Conservation (phyloP, 192 early-diverging fungal species). For the Podila epigama region DNA sequence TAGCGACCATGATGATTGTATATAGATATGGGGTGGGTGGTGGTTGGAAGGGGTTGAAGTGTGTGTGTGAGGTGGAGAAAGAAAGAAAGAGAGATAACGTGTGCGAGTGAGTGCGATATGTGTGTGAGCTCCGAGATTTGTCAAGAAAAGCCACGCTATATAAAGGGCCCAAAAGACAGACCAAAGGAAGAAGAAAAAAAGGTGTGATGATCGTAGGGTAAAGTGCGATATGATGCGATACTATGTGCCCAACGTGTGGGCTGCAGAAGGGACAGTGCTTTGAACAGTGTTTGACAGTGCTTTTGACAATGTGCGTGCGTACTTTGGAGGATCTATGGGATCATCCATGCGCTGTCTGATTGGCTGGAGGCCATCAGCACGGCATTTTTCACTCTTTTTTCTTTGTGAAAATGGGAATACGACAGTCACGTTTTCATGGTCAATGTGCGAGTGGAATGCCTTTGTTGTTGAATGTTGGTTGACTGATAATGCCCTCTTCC, state of each 20-base stretch:
- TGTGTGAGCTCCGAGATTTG: no score
- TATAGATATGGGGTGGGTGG: not conserved
- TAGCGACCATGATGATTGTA: slow-evolving; percentile 57
- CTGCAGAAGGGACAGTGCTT: no score
- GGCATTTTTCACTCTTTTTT: no score
- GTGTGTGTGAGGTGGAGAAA: not conserved
- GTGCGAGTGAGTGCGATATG: not conserved
- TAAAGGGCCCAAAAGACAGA: not conserved
- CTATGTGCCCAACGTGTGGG: no score
- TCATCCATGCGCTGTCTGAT: not conserved
- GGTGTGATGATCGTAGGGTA: not conserved
- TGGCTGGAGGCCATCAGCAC: not conserved
- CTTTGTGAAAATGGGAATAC: no score
- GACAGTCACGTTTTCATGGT: no score
- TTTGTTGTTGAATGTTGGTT: no score
- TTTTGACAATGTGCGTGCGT: not conserved
- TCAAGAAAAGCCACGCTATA: no score
- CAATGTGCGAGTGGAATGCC: no score
- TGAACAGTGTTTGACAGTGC: no score
- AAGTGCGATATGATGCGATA: not conserved
- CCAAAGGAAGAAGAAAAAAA: not conserved
- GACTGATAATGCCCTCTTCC: no score
- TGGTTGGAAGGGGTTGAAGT: not conserved
- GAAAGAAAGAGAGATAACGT: not conserved
- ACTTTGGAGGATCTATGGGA: not conserved